A percentile compares a stretch with the other conserved stretches of the same genome.
phyloP scores from a whole-genome alignment of 2,329 filamentous ascomycete species.

The Neoarthrinium moseri region DNA sequence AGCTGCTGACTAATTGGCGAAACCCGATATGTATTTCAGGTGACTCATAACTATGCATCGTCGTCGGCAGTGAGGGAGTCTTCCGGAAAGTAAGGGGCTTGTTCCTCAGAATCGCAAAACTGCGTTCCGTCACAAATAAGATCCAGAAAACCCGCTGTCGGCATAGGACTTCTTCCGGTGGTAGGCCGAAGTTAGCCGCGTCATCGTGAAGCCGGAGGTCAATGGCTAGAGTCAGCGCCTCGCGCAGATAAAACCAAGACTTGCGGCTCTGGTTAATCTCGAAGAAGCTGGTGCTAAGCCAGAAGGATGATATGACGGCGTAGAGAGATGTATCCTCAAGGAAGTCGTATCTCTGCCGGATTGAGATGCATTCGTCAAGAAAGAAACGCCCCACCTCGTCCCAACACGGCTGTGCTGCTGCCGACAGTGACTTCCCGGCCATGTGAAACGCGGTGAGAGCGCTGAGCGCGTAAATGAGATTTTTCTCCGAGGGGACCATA shows the following conservation, averaged over 20 bases:
- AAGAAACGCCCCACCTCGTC: slow-evolving; percentile 53
- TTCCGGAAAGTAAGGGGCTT: slow-evolving; percentile 61
- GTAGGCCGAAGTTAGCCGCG: slow-evolving; percentile 46
- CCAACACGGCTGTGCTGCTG: slow-evolving; percentile 38
- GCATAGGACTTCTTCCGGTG: slow-evolving; percentile 50
- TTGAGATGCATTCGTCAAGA: slow-evolving; percentile 55
- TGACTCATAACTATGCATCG: slow-evolving; percentile 49
- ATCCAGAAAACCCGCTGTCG: slow-evolving; percentile 61
- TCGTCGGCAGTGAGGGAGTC: slow-evolving; percentile 55
- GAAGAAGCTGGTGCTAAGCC: slow-evolving; percentile 60
- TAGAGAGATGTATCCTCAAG: slow-evolving; percentile 52
- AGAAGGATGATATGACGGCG: slow-evolving; percentile 62
- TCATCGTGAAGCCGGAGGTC: slow-evolving; percentile 60
- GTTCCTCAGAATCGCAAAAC: slow-evolving; percentile 63
- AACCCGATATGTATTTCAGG: slow-evolving; percentile 56
- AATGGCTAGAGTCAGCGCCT: slow-evolving; percentile 59
- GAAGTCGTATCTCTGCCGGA: slow-evolving; percentile 56
- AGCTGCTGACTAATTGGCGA: slow-evolving; percentile 58
- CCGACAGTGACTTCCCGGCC: slow-evolving; percentile 40
- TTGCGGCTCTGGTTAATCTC: slow-evolving; percentile 61
- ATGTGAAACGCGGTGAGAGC: slow-evolving; percentile 52
- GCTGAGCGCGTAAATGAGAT: slow-evolving; percentile 55
- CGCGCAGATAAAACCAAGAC: slow-evolving; percentile 61
- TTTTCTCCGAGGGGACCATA: slow-evolving; percentile 37
- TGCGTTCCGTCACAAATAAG: slow-evolving; percentile 60